A percentile compares a stretch with the other conserved stretches of the same genome.
These are phyloP conservation scores for Candida verbasci DNA, from an alignment of 805 yeast genomes.

Conservation along the genomic window DNA sequence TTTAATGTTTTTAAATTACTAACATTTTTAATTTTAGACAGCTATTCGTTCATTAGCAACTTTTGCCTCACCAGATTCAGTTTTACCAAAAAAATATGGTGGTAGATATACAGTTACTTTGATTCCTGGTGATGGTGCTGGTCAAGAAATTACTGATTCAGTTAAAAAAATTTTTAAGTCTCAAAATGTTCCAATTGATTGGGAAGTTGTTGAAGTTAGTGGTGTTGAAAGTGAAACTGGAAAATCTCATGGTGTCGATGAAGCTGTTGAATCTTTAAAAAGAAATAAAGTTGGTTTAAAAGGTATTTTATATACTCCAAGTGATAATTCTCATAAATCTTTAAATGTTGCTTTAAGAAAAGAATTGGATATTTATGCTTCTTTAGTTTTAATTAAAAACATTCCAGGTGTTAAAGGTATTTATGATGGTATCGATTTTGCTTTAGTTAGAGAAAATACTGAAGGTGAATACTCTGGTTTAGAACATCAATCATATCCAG, in stretches of 20 bases:
- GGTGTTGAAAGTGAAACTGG: slow-evolving; percentile 47
- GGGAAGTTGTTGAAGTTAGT: slow-evolving; percentile 59
- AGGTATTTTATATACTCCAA: slow-evolving; percentile 92
- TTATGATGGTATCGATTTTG: slow-evolving; percentile 84
- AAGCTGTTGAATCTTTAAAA: slow-evolving; percentile 86
- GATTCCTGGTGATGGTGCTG: slow-evolving; percentile 98
- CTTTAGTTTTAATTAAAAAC: slow-evolving; percentile 88
- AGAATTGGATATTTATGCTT: slow-evolving; percentile 92
- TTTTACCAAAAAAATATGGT: slow-evolving; percentile 87
- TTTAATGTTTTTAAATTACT: no score
- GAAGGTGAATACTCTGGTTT: slow-evolving; percentile 99
- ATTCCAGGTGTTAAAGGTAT: slow-evolving; percentile 92
- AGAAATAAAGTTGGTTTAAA: slow-evolving; percentile 96
- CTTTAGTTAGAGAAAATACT: slow-evolving; percentile 95
- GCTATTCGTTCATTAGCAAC: slow-evolving; percentile 48
- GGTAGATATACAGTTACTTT: slow-evolving; percentile 91
- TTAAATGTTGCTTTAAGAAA: slow-evolving; percentile 95
- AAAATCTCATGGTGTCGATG: slow-evolving; percentile 57
- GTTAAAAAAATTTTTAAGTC: slow-evolving; percentile 86
- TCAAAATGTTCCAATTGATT: slow-evolving; percentile 87
- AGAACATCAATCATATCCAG: slow-evolving; percentile 96
- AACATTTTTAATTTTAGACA: slow-evolving; percentile 20
- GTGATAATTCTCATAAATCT: slow-evolving; percentile 72
- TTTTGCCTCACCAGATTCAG: slow-evolving; percentile 54
- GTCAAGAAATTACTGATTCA: slow-evolving; percentile 91